phyloP scores from a whole-genome alignment of 345 rosid species.

The Cardamine occulta region DNA sequence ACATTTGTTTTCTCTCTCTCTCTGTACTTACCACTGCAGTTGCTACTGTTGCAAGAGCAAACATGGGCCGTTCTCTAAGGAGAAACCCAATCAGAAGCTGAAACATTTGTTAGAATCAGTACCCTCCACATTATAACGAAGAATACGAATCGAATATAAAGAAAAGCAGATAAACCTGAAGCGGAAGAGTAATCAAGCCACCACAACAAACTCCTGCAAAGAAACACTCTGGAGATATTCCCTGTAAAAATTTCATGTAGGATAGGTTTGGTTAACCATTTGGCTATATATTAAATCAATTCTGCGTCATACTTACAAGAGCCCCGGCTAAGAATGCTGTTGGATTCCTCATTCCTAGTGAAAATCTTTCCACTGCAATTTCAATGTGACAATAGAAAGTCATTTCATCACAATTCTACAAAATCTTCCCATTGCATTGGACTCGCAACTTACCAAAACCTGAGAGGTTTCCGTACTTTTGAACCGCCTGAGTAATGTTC shows the following conservation, averaged over 20 bases:
- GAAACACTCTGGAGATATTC: constrained; percentile 81
- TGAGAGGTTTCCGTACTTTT: constrained; percentile 76
- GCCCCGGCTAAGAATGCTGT: constrained; percentile 84
- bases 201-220: constrained; percentile 96
- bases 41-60: constrained; percentile 80
- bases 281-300: background rate
- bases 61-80: constrained; percentile 70
- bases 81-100: constrained; percentile 79
- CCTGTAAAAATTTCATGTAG: constrained; percentile 48
- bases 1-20: background rate
- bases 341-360: constrained; percentile 85
- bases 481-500: constrained; percentile 57
- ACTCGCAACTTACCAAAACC: constrained; percentile 68
- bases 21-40: constrained; percentile 66
- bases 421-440: background rate
- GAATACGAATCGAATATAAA: background rate
- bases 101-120: constrained; percentile 24
- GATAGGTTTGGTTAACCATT: background rate
- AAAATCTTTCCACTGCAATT: constrained; percentile 84
- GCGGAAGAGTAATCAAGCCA: constrained; percentile 81
- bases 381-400: background rate
- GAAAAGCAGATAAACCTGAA: constrained; percentile 56
- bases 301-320: constrained; percentile 53
- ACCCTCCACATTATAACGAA: background rate
- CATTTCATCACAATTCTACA: constrained; percentile 11